A percentile compares a stretch with the other conserved stretches of the same genome.
phyloP scores from a whole-genome alignment of 345 rosid species.

The Melastoma malabathricum region DNA sequence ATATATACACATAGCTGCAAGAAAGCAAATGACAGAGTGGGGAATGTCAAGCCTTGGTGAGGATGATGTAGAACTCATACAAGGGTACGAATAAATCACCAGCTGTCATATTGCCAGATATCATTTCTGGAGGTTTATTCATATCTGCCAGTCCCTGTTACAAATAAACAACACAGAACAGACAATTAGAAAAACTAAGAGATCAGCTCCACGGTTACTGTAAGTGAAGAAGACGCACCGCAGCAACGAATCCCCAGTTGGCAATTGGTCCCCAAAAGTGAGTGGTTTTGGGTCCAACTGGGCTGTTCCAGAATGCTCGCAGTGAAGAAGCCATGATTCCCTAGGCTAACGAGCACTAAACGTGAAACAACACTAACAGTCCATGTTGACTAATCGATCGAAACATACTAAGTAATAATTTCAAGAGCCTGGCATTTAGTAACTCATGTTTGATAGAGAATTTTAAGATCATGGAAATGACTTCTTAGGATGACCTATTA shows the following conservation, averaged over 20 bases:
- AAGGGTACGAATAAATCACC: neutral
- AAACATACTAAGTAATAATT: no score
- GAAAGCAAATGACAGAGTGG: neutral
- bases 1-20: constrained; percentile 6
- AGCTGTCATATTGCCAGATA: constrained; percentile 34
- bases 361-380: no score
- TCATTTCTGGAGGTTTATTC: constrained; percentile 91
- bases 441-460: no score
- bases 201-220: neutral
- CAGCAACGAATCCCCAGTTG: constrained; percentile 79
- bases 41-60: neutral
- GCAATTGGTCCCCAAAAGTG: constrained; percentile 92
- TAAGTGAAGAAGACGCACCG: constrained; percentile 33
- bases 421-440: no score
- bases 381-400: no score
- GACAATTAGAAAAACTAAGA: neutral
- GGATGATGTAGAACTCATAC: neutral
- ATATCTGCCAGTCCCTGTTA: constrained; percentile 78
- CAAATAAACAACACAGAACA: constrained; percentile 5
- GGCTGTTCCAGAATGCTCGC: constrained; percentile 65
- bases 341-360: no score
- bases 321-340: constrained; percentile 44
- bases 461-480: no score
- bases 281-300: constrained; percentile 73
- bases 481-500: no score